These are phyloP conservation scores for Lepidium didymum DNA, from an alignment of 345 rosid genomes.

Conservation along the genomic window DNA sequence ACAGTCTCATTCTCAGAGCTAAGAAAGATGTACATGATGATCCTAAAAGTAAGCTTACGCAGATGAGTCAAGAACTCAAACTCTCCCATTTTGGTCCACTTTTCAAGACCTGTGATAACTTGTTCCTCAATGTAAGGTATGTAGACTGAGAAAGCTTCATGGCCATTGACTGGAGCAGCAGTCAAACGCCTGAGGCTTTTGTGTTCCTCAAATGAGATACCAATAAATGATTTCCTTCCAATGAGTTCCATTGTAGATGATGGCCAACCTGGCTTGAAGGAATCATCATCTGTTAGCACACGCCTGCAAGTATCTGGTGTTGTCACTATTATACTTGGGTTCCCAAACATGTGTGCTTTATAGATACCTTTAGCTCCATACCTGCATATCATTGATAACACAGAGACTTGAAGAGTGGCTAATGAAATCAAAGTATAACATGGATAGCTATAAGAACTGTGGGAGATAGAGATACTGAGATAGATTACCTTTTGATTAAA, in stretches of 20 bases:
- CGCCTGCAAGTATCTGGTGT: conserved; percentile 56
- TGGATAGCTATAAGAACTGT: not conserved
- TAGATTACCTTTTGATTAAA: conserved; percentile 27
- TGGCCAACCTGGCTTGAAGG: conserved; percentile 87
- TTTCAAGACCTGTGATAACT: conserved; percentile 40
- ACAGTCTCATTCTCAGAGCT: conserved; percentile 51
- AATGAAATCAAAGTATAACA: not conserved
- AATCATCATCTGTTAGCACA: conserved; percentile 60
- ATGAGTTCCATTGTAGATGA: conserved; percentile 52
- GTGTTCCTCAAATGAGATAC: conserved; percentile 45
- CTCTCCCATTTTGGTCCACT: conserved; percentile 59
- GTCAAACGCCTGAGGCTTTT: conserved; percentile 50
- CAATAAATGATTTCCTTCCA: conserved; percentile 67
- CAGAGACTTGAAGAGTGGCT: not conserved
- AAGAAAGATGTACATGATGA: conserved; percentile 75
- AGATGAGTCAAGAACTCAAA: conserved; percentile 65
- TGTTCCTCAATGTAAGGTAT: conserved; percentile 40
- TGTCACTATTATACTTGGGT: conserved; percentile 73
- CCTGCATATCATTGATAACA: conserved; percentile 32
- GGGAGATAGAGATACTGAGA: not conserved
- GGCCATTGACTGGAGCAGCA: conserved; percentile 45
- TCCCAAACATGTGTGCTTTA: conserved; percentile 84
- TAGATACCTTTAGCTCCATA: conserved; percentile 61
- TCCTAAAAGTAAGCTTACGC: conserved; percentile 71
- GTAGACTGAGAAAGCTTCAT: conserved; percentile 45